Evolutionary conservation across 2,329 filamentous ascomycete genomes (phyloP), one percentile per base, ranked within the genome.

Genomic region (Fusarium annulatum): DNA sequence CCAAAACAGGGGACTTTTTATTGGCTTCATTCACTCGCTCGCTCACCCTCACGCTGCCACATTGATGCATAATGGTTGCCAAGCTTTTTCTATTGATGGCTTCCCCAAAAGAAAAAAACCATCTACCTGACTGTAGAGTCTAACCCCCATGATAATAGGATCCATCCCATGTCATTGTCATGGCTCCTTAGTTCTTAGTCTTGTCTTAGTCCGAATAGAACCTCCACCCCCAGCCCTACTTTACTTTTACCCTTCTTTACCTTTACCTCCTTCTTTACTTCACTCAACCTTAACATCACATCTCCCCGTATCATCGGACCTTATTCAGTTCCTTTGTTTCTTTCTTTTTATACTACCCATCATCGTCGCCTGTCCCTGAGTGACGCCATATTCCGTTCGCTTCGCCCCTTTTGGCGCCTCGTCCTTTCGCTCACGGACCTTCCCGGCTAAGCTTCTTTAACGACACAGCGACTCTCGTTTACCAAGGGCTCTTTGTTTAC

Each of bases 201-300:
- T 46, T 43, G 36, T 42, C 53, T 58, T 67, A 67, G 55, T 67
- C 46, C 41, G 55, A 59, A 69, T 63, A 68, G 64, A 67, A 58
- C 71, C 71, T 69, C 61, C 71, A 66, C 71, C 66, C 63, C 72
- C 72, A 71, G 72, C 72, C 65, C 72, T 73, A 75, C 72, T 69
- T 69, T 73, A 75, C 72, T 64, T 69, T 69, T 69, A 69, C 41
- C 64, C 48, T 57, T 64, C 45, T 57, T 52, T 46, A 28, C 41
- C 28, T 41, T 41, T 41, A 26, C 38, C 63, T 67, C 55, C 61
- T 39, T 34, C 39, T 39, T 33, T 39, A 39, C 38, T n/a, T 26
- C 12, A 16, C 42, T 48, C 19, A 48, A 46, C 34, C 51, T 46
- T 48, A 43, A 49, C 48, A 26, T 39, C 36, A 16, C 12, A 57